Base-by-base conservation (phyloP, 768 basidiomycete species). In the Leccinum variicolor region DNA sequence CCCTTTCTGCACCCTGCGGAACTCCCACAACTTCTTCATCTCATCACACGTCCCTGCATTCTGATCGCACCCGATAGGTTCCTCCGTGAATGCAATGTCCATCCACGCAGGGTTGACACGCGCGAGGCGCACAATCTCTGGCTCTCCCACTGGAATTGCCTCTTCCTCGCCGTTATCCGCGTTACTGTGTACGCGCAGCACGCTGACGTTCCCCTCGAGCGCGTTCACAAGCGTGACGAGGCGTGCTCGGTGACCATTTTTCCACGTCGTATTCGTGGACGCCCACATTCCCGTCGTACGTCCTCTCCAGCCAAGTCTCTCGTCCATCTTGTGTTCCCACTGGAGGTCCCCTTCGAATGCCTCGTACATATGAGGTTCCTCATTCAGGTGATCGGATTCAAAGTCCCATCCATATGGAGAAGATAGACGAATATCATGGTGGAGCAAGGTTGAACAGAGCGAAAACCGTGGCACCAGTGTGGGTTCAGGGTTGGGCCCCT, bases 261-360 rank as follows among this genome's bases (percentile, higher is more conserved):
- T 53, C 87, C 86, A 87, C 6, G 73, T 72, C 8, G 77, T 72
- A 1, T 62, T 54, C 2, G 65, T 54, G 14, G 71, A 64, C 34
- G 81, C 77, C 52, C 62, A 73, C 19, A 84, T 86, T 10, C 90
- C 90, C 0, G 90, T 90, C 47, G 83, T 88, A 43, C 82, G 82
- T 3, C 90, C 90, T 41, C 90, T 77, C 90, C 90, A 92, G 41
- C 84, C 75, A 17, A 90, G 61, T 4, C 81, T 74, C 58, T 86
- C 82, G 66, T 87, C 81, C 1, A 72, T 28, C 73, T 87, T 91
- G 31, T 80, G 76, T 15, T 84, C 81, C 82, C 86, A 93, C 0
- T 76, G 77, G 9, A 85, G 80, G 68, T 90, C 84, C 3, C 62
- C 68, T 61, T 84, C 75, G 17, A 55, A 67, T 3, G 67, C 67